Conservation (phyloP, 176 grass and related monocot species). For the Hyparrhenia diplandra region DNA sequence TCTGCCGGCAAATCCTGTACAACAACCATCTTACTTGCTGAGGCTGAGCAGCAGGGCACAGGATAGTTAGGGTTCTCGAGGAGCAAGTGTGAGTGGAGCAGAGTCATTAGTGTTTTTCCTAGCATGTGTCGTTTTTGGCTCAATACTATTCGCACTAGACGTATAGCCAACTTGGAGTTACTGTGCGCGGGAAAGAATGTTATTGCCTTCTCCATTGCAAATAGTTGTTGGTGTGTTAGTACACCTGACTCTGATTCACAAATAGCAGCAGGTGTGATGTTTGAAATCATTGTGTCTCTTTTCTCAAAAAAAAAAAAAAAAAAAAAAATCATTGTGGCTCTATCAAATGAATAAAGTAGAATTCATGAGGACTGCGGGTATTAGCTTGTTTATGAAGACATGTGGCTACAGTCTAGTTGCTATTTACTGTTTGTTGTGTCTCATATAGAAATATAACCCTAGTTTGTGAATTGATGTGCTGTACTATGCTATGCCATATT, state of each 20-base stretch:
- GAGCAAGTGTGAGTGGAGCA: background rate
- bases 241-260: conserved; percentile 1
- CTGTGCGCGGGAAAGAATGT: background rate
- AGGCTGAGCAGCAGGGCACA: background rate
- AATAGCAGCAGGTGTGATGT: background rate
- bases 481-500: background rate
- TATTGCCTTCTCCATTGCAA: background rate
- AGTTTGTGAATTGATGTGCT: background rate
- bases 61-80: background rate
- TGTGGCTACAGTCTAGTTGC: background rate
- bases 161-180: background rate
- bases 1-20: background rate
- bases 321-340: too few relatives aligned
- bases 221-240: conserved; percentile 12
- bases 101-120: background rate
- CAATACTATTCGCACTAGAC: background rate
- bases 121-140: background rate
- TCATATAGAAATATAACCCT: background rate
- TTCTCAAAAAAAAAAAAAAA: too few relatives aligned
- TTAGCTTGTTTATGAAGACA: background rate
- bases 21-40: background rate
- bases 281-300: too few relatives aligned
- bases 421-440: background rate
- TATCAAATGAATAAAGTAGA: background rate
- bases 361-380: background rate